A percentile compares a stretch with the other conserved stretches of the same genome.
These are phyloP conservation scores for Aspergillus bertholletiae DNA, from an alignment of 495 filamentous ascomycete genomes.

Conservation along the genomic window DNA sequence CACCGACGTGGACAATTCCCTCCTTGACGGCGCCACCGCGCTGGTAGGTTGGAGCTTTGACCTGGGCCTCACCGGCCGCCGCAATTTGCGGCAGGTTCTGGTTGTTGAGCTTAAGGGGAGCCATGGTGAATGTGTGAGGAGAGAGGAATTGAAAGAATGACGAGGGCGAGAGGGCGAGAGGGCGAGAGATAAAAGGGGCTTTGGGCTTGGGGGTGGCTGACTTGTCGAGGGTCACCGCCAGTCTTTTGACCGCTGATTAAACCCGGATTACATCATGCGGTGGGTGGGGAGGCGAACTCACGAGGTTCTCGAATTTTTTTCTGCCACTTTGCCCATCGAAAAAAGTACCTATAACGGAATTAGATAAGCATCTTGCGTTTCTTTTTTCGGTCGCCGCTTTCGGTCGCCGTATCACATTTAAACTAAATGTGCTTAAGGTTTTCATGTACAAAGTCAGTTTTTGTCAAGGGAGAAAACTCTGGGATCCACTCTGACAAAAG, in stretches of 20 bases:
- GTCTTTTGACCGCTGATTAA: slow-evolving; percentile 19
- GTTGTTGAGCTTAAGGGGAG: slow-evolving; percentile 38
- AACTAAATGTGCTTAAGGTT: too few relatives aligned
- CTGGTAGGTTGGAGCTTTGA: slow-evolving; percentile 34
- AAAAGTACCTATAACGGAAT: too few relatives aligned
- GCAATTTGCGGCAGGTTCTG: slow-evolving; percentile 36
- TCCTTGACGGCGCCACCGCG: slow-evolving; percentile 43
- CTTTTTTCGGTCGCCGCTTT: too few relatives aligned
- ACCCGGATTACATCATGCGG: slow-evolving; percentile 17
- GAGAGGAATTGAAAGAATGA: neutral
- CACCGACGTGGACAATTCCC: slow-evolving; percentile 47
- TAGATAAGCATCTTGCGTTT: too few relatives aligned
- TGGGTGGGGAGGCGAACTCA: too few relatives aligned
- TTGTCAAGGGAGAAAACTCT: too few relatives aligned
- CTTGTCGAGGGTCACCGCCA: slow-evolving; percentile 12
- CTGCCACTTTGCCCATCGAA: too few relatives aligned
- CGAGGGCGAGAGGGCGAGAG: neutral
- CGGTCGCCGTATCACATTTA: too few relatives aligned
- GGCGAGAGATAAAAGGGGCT: neutral
- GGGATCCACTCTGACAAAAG: too few relatives aligned
- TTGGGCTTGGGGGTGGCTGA: neutral
- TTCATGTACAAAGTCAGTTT: too few relatives aligned
- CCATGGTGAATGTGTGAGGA: slow-evolving; percentile 34
- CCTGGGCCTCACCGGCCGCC: slow-evolving; percentile 20
- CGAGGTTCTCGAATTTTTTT: too few relatives aligned